phyloP scores from a whole-genome alignment of 2,329 filamentous ascomycete genomes.

The Fusarium sp. region DNA sequence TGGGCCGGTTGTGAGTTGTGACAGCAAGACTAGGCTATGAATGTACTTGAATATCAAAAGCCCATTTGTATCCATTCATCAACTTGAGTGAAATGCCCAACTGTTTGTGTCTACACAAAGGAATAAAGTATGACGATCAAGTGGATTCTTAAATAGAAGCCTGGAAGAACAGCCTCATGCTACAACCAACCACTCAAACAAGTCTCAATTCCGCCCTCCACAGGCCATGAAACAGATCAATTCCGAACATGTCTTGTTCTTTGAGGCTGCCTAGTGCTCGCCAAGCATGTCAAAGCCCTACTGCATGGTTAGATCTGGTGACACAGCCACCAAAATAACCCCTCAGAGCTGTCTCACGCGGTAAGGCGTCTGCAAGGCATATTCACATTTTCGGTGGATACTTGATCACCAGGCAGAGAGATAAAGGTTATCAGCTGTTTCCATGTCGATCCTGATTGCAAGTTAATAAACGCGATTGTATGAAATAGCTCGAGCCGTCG shows the following conservation, averaged over 20 bases:
- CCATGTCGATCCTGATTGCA: neutral
- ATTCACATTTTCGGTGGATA: neutral
- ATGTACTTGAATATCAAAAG: neutral
- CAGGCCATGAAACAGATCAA: neutral
- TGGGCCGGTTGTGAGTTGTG: neutral
- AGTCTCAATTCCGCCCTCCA: neutral
- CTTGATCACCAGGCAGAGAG: neutral
- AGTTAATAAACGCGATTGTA: too few species aligned
- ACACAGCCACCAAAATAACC: neutral
- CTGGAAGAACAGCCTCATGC: neutral
- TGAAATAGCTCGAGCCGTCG: neutral
- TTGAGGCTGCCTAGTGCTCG: neutral
- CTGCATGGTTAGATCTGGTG: neutral
- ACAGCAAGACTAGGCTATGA: rapidly evolving
- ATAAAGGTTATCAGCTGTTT: neutral
- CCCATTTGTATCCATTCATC: neutral
- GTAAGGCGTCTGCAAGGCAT: neutral
- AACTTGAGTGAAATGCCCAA: rapidly evolving
- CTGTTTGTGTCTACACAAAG: neutral
- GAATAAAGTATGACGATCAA: neutral
- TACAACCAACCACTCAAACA: neutral
- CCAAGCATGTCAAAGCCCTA: neutral
- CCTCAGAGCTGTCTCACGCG: neutral
- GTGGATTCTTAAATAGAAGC: neutral
- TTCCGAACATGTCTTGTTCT: neutral